Percentiles rank a stretch among this genome's conserved stretches.
phyloP scores from a whole-genome alignment of 2,329 filamentous ascomycete species.

The Didymosphaeria variabile region DNA sequence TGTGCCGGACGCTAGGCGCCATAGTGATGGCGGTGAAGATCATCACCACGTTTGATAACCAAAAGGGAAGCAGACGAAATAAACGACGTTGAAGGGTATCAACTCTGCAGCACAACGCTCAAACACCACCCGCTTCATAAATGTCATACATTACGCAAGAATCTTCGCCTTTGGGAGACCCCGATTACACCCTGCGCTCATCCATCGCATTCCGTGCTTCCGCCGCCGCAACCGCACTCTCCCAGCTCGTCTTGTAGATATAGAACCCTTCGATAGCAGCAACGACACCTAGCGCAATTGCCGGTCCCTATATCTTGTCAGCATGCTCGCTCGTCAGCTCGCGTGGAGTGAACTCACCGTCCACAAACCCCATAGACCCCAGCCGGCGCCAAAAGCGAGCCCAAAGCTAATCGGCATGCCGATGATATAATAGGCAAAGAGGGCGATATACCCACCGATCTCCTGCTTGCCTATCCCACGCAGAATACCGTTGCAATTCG shows the following conservation, averaged over 20 bases:
- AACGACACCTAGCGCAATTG: conserved; percentile 72
- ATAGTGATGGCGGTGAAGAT: too few species aligned
- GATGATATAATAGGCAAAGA: conserved; percentile 86
- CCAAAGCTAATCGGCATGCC: conserved; percentile 85
- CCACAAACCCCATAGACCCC: conserved; percentile 86
- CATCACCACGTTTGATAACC: too few species aligned
- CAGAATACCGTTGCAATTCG: conserved; percentile 83
- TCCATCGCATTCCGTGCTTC: conserved; percentile 60
- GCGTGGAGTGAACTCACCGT: conserved; percentile 36
- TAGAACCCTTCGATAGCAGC: conserved; percentile 65
- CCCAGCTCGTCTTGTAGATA: conserved; percentile 64
- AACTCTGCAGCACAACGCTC: too few species aligned
- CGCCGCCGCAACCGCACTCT: conserved; percentile 68
- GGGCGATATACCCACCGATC: conserved; percentile 87
- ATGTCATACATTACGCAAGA: too few species aligned
- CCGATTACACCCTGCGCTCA: conserved; percentile 4
- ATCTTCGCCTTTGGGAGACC: too few species aligned
- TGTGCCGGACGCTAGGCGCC: too few species aligned
- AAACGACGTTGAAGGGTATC: too few species aligned
- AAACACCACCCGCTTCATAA: too few species aligned
- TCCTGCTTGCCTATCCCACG: conserved; percentile 88
- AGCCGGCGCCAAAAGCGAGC: conserved; percentile 77
- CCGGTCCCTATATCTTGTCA: conserved; percentile 50
- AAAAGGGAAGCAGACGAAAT: too few species aligned
- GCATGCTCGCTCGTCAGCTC: background rate